Percentiles rank a stretch among this genome's conserved stretches.
phyloP scores from a whole-genome alignment of 768 basidiomycete species.

The Tylopilus subfusipes region DNA sequence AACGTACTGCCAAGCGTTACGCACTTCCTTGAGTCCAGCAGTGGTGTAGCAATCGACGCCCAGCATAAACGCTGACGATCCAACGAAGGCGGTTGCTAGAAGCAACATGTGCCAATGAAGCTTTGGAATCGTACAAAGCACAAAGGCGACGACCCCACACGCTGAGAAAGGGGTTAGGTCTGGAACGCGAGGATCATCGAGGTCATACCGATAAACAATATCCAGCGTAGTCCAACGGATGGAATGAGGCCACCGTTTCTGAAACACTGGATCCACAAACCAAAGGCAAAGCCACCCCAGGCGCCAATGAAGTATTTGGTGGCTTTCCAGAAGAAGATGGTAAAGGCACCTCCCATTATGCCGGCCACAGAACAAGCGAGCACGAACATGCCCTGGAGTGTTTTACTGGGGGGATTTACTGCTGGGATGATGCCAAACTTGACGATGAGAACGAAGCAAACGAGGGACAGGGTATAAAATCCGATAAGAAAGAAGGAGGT shows the following conservation, averaged over 20 bases:
- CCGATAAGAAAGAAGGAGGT: conserved; percentile 92
- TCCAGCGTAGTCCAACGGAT: conserved; percentile 80
- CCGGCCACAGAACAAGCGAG: conserved; percentile 79
- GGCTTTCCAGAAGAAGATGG: conserved; percentile 92
- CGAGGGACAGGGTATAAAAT: conserved; percentile 83
- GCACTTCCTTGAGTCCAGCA: conserved; percentile 88
- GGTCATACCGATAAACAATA: conserved; percentile 73
- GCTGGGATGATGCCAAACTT: conserved; percentile 85
- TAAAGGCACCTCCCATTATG: conserved; percentile 75
- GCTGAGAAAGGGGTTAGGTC: conserved; percentile 38
- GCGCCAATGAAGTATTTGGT: conserved; percentile 73
- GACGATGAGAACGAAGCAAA: conserved; percentile 83
- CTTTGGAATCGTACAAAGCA: conserved; percentile 79
- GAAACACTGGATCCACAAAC: conserved; percentile 85
- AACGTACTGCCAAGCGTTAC: conserved; percentile 2
- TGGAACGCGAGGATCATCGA: conserved; percentile 17
- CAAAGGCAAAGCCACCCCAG: conserved; percentile 74
- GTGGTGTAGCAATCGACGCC: conserved; percentile 94
- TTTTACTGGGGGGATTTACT: conserved; percentile 73
- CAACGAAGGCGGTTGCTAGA: conserved; percentile 84
- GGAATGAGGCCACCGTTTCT: conserved; percentile 76
- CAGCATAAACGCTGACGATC: conserved; percentile 85
- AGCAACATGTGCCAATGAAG: conserved; percentile 86
- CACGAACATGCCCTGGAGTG: conserved; percentile 86
- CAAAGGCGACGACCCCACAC: conserved; percentile 73